Conservation (phyloP, 805 yeast species). For the Kuraishia ogatae region DNA sequence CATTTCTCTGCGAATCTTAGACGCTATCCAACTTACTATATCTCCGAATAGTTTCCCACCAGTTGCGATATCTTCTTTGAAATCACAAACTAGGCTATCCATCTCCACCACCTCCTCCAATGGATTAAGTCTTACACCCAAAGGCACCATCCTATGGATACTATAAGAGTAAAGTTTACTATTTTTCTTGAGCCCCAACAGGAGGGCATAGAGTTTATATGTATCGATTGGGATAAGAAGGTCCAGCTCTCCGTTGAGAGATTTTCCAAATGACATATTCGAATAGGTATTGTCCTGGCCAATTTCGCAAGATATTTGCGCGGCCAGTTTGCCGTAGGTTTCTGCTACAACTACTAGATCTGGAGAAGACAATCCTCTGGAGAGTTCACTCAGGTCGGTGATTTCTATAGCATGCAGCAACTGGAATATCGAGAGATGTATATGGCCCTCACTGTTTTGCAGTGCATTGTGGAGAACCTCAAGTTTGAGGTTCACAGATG, state of each 20-base stretch:
- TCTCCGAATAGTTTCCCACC: constrained; percentile 9
- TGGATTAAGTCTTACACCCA: constrained; percentile 36
- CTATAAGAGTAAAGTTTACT: constrained; percentile 25
- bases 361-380: constrained; percentile 13
- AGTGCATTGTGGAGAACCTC: constrained; percentile 25
- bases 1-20: constrained; percentile 2
- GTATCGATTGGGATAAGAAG: constrained; percentile 12
- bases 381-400: constrained; percentile 22
- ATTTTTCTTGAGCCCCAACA: constrained; percentile 40
- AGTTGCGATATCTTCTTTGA: constrained; percentile 16
- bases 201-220: constrained; percentile 31
- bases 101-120: constrained; percentile 24
- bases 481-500: constrained; percentile 22
- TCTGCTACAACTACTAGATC: constrained; percentile 11
- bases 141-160: constrained; percentile 17
- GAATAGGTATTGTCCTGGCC: constrained; percentile 21
- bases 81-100: constrained; percentile 19
- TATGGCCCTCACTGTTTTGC: constrained; percentile 30
- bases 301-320: constrained; percentile 7
- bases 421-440: constrained; percentile 28
- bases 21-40: constrained; percentile 16
- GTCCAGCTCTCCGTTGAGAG: constrained; percentile 12
- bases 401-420: constrained; percentile 25
- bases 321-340: constrained; percentile 18
- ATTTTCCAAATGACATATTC: constrained; percentile 17